Evolutionary conservation across 495 filamentous ascomycete genomes (phyloP).

Genomic region (Tirmania nivea): DNA sequence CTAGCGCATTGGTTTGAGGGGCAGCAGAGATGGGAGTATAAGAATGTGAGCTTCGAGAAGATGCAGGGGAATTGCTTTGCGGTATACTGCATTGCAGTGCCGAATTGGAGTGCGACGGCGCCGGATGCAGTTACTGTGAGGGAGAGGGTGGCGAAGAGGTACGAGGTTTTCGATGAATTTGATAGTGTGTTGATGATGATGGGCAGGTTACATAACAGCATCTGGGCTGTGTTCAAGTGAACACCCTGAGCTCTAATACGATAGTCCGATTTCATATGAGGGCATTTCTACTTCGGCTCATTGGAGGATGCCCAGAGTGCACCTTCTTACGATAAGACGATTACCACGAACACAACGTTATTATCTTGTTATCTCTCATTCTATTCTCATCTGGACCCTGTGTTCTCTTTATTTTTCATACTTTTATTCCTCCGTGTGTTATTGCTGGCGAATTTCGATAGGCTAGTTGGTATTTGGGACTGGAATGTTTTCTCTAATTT

Average conservation of each 20-base stretch:
- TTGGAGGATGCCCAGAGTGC: too few relatives aligned
- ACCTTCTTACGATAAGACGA: too few relatives aligned
- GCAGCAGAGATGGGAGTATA: slow-evolving; percentile 1
- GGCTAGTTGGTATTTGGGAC: too few relatives aligned
- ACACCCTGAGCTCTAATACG: not conserved
- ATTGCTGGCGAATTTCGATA: too few relatives aligned
- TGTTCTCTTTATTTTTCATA: too few relatives aligned
- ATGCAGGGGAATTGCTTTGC: slow-evolving; percentile 12
- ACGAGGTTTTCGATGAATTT: slow-evolving; percentile 6
- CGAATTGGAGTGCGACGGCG: slow-evolving; percentile 1
- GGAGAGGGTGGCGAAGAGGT: slow-evolving; percentile 4
- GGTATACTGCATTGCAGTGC: slow-evolving; percentile 9
- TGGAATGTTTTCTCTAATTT: too few relatives aligned
- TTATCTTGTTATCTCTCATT: too few relatives aligned
- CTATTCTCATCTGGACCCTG: too few relatives aligned
- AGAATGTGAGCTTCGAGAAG: slow-evolving; percentile 8
- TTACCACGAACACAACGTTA: too few relatives aligned
- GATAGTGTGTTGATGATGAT: slow-evolving; percentile 9
- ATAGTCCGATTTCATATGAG: too few relatives aligned
- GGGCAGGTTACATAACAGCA: slow-evolving; percentile 9
- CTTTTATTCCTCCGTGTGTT: too few relatives aligned
- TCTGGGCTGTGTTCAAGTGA: slow-evolving; percentile 8
- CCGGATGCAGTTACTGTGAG: slow-evolving; percentile 7
- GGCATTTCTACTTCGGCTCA: too few relatives aligned
- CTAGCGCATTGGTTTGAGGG: slow-evolving; percentile 6